Conservation (phyloP, 768 basidiomycete species). For the Podaxis sp. region DNA sequence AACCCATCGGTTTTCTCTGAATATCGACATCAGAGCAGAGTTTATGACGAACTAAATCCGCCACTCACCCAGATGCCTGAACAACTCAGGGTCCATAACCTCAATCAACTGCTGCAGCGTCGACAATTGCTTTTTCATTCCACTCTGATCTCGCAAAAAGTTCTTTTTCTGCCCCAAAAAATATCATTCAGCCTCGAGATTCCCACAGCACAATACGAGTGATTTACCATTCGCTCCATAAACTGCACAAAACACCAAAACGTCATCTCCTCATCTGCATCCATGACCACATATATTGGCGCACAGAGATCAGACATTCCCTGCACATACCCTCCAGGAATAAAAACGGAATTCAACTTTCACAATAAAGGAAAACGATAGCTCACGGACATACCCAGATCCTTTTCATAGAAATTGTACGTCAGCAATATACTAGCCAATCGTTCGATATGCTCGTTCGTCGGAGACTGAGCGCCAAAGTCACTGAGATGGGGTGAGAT, state of each 20-base stretch:
- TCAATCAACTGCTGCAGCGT: conserved; percentile 88
- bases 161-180: conserved; percentile 72
- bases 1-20: conserved; percentile 84
- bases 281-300: conserved; percentile 90
- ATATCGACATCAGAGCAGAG: neutral
- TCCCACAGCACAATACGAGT: neutral
- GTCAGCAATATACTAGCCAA: conserved; percentile 85
- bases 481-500: conserved; percentile 74
- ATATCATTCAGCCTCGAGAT: conserved; percentile 10
- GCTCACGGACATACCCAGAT: conserved; percentile 61
- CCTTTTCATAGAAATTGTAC: conserved; percentile 87
- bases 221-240: conserved; percentile 91
- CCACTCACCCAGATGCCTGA: conserved; percentile 75
- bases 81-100: conserved; percentile 95
- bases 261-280: conserved; percentile 83
- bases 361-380: conserved; percentile 5
- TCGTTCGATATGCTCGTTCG: conserved; percentile 91
- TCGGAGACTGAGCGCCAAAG: conserved; percentile 84
- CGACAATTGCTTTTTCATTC: conserved; percentile 93
- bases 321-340: conserved; percentile 82
- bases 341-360: conserved; percentile 9
- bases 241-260: conserved; percentile 97
- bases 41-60: neutral
- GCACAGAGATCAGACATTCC: conserved; percentile 98
- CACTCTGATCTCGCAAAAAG: conserved; percentile 94